Evolutionary conservation across 345 rosid species (phyloP).

Genomic region (Salix koriyanagi): DNA sequence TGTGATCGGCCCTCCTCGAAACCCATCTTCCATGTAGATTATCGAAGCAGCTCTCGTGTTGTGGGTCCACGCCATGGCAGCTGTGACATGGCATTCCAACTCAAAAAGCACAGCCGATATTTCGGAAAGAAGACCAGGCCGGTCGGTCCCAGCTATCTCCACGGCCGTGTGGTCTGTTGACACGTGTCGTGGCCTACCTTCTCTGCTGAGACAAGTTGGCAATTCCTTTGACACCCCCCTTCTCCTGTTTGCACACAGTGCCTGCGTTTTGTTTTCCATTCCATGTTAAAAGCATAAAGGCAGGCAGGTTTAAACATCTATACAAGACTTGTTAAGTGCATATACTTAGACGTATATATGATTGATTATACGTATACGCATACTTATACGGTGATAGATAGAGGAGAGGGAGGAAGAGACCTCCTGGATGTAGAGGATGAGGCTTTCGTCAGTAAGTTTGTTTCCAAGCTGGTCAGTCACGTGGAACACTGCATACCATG

Average conservation of each 20-base stretch:
- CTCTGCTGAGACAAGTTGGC: conserved; percentile 36
- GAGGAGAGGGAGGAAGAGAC: conserved; percentile 16
- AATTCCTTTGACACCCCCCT: conserved; percentile 43
- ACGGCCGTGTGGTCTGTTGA: conserved; percentile 66
- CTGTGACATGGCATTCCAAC: conserved; percentile 64
- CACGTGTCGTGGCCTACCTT: conserved; percentile 51
- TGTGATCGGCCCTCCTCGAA: conserved; percentile 49
- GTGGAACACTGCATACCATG: conserved; percentile 55
- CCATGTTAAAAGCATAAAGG: not conserved
- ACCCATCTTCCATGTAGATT: conserved; percentile 61
- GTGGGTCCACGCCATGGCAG: conserved; percentile 83
- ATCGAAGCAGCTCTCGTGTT: conserved; percentile 61
- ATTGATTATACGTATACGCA: no score
- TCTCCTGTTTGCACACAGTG: conserved; percentile 54
- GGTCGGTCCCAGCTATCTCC: conserved; percentile 65
- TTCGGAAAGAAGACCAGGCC: conserved; percentile 82
- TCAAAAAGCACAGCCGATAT: conserved; percentile 61
- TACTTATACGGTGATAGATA: not conserved
- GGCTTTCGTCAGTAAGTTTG: conserved; percentile 60
- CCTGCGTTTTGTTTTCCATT: conserved; percentile 33
- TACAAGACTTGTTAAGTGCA: not conserved
- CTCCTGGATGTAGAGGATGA: conserved; percentile 63
- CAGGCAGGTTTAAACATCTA: not conserved
- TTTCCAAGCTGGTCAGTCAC: conserved; percentile 73
- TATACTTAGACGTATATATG: no score